Evolutionary conservation across 257 asterid genomes (phyloP).

Genomic region (Nicotiana attenuata): DNA sequence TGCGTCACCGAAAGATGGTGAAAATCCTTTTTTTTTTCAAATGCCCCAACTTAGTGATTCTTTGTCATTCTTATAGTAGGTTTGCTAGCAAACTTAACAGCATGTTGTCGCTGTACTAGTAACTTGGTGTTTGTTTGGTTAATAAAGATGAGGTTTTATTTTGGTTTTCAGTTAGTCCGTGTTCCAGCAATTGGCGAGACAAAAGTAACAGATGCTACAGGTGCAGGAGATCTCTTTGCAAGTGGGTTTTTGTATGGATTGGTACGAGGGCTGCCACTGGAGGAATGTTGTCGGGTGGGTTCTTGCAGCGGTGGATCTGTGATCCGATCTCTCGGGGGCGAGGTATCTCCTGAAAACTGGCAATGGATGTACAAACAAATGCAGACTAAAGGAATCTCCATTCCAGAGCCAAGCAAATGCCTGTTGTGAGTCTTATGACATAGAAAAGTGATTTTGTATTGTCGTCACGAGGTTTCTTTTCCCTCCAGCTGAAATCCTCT

Average conservation of each 20-base stretch:
- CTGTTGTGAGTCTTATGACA: neutral
- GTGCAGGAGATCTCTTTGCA: constrained; percentile 97
- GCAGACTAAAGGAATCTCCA: constrained; percentile 54
- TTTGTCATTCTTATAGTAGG: neutral
- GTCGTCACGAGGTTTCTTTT: neutral
- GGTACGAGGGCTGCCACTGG: constrained; percentile 69
- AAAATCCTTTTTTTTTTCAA: neutral
- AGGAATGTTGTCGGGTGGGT: constrained; percentile 83
- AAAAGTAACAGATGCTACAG: constrained; percentile 85
- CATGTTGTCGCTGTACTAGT: neutral
- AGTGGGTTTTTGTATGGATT: constrained; percentile 90
- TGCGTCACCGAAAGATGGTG: neutral
- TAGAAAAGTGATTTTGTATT: neutral
- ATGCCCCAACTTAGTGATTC: neutral
- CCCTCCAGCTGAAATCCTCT: neutral
- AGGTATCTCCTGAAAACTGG: constrained; percentile 84
- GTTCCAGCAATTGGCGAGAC: constrained; percentile 77
- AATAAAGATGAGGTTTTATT: neutral
- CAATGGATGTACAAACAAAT: constrained; percentile 92
- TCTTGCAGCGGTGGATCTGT: constrained; percentile 97
- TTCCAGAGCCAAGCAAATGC: constrained; percentile 26
- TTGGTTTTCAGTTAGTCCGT: constrained; percentile 49
- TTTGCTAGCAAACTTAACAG: neutral
- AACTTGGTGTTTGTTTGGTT: neutral
- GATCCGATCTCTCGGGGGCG: constrained; percentile 84